These are phyloP conservation scores for Amanita molliuscula DNA, from an alignment of 768 basidiomycete genomes.

Conservation along the genomic window DNA sequence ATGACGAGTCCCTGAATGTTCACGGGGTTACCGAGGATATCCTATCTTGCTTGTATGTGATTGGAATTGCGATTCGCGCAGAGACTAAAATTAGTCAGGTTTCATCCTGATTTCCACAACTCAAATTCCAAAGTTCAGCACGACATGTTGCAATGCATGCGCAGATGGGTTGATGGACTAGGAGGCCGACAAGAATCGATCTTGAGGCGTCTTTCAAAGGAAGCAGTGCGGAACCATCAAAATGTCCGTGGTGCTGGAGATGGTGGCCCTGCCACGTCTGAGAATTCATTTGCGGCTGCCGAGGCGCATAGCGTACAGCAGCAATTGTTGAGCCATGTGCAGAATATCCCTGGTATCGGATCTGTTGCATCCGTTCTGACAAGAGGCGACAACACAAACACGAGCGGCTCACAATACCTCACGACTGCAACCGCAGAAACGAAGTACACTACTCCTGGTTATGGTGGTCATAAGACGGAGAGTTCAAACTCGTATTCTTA, in stretches of 20 bases:
- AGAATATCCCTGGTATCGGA: slow-evolving; percentile 35
- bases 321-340: slow-evolving; percentile 32
- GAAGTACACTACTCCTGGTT: background rate
- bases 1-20: slow-evolving; percentile 52
- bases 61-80: background rate
- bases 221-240: slow-evolving; percentile 60
- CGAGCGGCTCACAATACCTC: background rate
- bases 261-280: slow-evolving; percentile 32
- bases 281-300: slow-evolving; percentile 37
- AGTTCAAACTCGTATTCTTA: background rate
- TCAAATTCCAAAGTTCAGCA: slow-evolving; percentile 53
- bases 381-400: background rate
- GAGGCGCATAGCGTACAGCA: slow-evolving; percentile 41
- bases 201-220: slow-evolving; percentile 49
- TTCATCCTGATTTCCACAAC: slow-evolving; percentile 80
- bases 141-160: slow-evolving; percentile 67
- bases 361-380: slow-evolving; percentile 22
- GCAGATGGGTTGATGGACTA: slow-evolving; percentile 46
- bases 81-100: slow-evolving; percentile 27
- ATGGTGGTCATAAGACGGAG: background rate
- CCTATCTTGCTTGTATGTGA: slow-evolving; percentile 52
- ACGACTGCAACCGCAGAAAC: background rate
- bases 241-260: slow-evolving; percentile 53
- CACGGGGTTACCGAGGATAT: slow-evolving; percentile 50
- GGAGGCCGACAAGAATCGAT: slow-evolving; percentile 36